These are phyloP conservation scores for Musa balbisiana DNA, from an alignment of 202 grass and related monocot genomes.

Conservation along the genomic window DNA sequence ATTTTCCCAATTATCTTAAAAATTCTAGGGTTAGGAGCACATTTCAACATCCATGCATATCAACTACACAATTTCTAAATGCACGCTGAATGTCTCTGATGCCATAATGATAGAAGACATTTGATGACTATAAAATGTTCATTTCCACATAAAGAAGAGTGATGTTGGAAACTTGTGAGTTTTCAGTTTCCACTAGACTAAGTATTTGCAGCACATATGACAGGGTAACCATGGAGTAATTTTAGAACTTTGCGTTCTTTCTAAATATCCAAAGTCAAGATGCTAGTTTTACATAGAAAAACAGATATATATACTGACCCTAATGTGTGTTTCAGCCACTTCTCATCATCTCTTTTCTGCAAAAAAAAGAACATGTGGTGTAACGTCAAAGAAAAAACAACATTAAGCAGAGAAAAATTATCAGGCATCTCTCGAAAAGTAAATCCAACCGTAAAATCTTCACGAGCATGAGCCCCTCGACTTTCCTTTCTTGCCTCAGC, in stretches of 20 bases:
- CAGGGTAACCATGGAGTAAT: background rate
- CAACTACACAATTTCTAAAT: too few relatives aligned
- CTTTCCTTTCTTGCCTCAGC: constrained; percentile 63
- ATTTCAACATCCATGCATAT: too few relatives aligned
- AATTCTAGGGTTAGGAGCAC: too few relatives aligned
- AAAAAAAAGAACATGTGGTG: constrained; percentile 2
- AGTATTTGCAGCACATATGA: background rate
- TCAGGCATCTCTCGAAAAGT: background rate
- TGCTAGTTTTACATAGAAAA: background rate
- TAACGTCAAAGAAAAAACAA: background rate
- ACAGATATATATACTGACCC: constrained; percentile 33
- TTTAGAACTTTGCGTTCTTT: background rate
- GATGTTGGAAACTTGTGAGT: background rate
- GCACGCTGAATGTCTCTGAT: too few relatives aligned
- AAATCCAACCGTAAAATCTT: constrained; percentile 55
- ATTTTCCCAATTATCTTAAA: too few relatives aligned
- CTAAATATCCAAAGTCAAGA: background rate
- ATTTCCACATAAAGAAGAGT: too few relatives aligned
- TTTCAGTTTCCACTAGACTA: background rate
- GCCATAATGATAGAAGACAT: too few relatives aligned
- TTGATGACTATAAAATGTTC: too few relatives aligned
- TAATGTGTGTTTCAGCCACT: constrained; percentile 55
- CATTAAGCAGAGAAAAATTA: background rate
- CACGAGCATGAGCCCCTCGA: constrained; percentile 60
- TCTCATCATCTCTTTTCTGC: constrained; percentile 55